phyloP scores from a whole-genome alignment of 2,329 filamentous ascomycete species.

The Aspergillus neotritici region DNA sequence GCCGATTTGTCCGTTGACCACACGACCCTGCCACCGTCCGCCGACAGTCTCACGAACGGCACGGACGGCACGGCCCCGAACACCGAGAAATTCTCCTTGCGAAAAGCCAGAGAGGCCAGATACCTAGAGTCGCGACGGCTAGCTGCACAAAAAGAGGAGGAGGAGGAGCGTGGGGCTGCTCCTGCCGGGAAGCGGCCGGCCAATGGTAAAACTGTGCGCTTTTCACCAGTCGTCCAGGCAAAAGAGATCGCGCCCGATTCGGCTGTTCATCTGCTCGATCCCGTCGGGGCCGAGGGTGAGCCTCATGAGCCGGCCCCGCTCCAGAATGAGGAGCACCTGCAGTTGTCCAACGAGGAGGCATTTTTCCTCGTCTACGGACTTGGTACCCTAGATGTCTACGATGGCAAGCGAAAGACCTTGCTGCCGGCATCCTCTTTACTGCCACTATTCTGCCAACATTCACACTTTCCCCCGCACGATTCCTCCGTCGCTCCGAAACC shows the following conservation, averaged over 20 bases:
- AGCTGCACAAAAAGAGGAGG: slow-evolving; percentile 12
- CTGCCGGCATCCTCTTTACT: slow-evolving; percentile 57
- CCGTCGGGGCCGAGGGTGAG: slow-evolving; percentile 12
- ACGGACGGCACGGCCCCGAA: slow-evolving; percentile 13
- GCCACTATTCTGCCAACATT: slow-evolving; percentile 61
- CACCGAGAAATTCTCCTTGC: slow-evolving; percentile 31
- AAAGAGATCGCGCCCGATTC: slow-evolving; percentile 49
- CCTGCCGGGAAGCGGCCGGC: slow-evolving; percentile 10
- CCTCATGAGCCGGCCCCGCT: slow-evolving; percentile 20
- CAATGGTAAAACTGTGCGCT: slow-evolving; percentile 59
- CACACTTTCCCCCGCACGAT: slow-evolving; percentile 59
- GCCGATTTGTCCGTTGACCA: slow-evolving; percentile 11
- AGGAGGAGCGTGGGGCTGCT: slow-evolving; percentile 2
- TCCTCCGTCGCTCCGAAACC: slow-evolving; percentile 49
- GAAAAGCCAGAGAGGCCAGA: slow-evolving; percentile 29
- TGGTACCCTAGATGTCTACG: slow-evolving; percentile 61
- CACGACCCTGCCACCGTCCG: slow-evolving; percentile 6
- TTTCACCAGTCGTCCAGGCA: slow-evolving; percentile 62
- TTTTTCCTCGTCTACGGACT: slow-evolving; percentile 84
- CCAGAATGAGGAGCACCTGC: slow-evolving; percentile 73
- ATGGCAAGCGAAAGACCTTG: slow-evolving; percentile 28
- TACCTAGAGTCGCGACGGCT: slow-evolving; percentile 18
- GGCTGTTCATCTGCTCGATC: slow-evolving; percentile 12
- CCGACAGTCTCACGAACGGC: slow-evolving; percentile 15
- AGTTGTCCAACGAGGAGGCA: slow-evolving; percentile 81